phyloP scores from a whole-genome alignment of 2,329 filamentous ascomycete genomes.

The Cordyceps farinosa region DNA sequence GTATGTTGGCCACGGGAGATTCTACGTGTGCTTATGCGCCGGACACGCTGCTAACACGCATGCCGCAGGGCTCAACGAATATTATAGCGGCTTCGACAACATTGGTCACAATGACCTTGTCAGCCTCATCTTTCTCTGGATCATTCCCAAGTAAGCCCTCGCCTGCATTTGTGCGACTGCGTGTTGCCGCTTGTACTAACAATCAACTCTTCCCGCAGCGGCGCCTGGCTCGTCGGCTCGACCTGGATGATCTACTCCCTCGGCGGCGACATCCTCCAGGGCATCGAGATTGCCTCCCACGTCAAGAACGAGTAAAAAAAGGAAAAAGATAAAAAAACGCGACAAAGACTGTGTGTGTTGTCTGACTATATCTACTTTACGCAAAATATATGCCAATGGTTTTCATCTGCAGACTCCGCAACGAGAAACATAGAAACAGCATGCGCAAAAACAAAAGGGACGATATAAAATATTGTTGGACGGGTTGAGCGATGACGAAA shows the following conservation, averaged over 20 bases:
- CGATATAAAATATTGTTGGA: neutral
- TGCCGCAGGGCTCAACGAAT: slow-evolving; percentile 51
- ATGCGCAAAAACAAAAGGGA: neutral
- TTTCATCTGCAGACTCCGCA: neutral
- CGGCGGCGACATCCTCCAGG: slow-evolving; percentile 47
- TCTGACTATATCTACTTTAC: neutral
- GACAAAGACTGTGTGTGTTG: too few species aligned
- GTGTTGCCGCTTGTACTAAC: neutral
- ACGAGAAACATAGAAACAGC: neutral
- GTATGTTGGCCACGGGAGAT: slow-evolving; percentile 35
- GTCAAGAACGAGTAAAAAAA: slow-evolving; percentile 39
- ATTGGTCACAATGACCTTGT: slow-evolving; percentile 51
- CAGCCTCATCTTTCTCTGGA: slow-evolving; percentile 51
- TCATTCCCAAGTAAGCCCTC: slow-evolving; percentile 55
- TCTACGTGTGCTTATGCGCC: too few species aligned
- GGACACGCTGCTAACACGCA: neutral
- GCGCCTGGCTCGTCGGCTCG: slow-evolving; percentile 52
- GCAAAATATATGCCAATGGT: slow-evolving; percentile 15
- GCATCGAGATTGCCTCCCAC: slow-evolving; percentile 38
- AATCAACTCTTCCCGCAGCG: slow-evolving; percentile 35
- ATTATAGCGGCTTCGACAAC: slow-evolving; percentile 52
- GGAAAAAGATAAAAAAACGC: neutral
- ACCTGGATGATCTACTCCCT: slow-evolving; percentile 49
- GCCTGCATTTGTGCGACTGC: neutral
- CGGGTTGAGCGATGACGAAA: neutral